Conservation (phyloP, 148 eudicot genomes). For the Camellia lanceoleosa region DNA sequence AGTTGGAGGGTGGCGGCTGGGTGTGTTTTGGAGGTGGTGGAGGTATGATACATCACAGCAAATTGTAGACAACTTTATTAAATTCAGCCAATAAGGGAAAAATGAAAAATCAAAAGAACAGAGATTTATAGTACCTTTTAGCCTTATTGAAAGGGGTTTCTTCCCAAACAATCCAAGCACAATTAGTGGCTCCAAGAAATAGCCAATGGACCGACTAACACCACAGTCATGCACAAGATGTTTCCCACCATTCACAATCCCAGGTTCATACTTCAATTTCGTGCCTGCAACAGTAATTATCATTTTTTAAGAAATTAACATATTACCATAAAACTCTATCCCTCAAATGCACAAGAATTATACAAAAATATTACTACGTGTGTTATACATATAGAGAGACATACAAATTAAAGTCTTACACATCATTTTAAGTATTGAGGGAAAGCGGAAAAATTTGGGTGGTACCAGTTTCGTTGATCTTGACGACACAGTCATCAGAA, state of each 20-base stretch:
- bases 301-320: not conserved
- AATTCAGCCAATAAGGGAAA: not conserved
- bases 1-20: too few species aligned
- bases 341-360: not conserved
- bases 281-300: constrained; percentile 49
- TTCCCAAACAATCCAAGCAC: constrained; percentile 82
- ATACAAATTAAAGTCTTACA: not conserved
- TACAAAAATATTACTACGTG: not conserved
- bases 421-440: not conserved
- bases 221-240: constrained; percentile 75
- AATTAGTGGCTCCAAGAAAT: constrained; percentile 74
- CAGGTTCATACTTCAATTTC: constrained; percentile 87
- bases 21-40: too few species aligned
- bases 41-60: not conserved
- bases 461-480: constrained; percentile 85
- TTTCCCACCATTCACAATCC: constrained; percentile 76
- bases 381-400: too few species aligned
- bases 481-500: constrained; percentile 59
- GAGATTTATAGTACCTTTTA: constrained; percentile 45
- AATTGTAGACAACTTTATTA: not conserved
- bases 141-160: constrained; percentile 69
- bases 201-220: constrained; percentile 65
- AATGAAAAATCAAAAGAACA: not conserved
- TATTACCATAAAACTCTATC: not conserved
- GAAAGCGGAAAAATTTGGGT: not conserved